Evolutionary conservation across 1,139 yeast genomes (phyloP), one percentile per base, ranked within the genome.

Genomic region (Scheffersomyces illinoinensis): DNA sequence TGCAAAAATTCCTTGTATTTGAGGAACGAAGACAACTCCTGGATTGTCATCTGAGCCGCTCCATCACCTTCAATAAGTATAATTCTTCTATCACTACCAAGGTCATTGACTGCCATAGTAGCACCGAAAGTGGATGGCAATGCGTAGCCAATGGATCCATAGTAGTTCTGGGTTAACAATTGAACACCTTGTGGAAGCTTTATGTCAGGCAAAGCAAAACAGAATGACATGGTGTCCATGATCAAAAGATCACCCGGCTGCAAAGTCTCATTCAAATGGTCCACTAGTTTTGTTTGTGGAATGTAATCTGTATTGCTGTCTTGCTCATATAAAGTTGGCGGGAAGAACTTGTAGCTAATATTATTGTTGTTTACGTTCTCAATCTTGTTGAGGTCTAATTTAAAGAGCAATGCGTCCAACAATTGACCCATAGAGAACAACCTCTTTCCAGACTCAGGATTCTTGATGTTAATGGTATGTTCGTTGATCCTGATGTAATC

Each of bases 41-140:
- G 93, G 54, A 89, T 82, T 1, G 97, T 91, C 96, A 92, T 90
- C 75, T 91, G 96, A 1, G 97, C 92, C 8, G 96, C 88, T 2
- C 97, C 97, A 69, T 93, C 97, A 55, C 97, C 97, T 76, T 90
- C 93, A 33, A 91, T 77, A 10, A 92, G 76, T 19, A 91, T 75
- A 23, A 91, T 82, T 63, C 96, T 83, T 53, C 88, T 85, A 5
- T 75, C 69, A 10, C 66, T 63, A 7, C 78, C 78, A 57, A 76
- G 61, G 68, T 91, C 96, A 58, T 82, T 79, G 66, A 84, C 78
- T 1, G 95, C 97, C 58, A 89, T 73, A 17, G 90, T 86, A 7
- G 87, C 90, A 47, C 97, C 97, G 54, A 92, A 80, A 1, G 95
- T 83, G 3, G 96, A 92, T 1, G 97, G 97, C 33, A 92, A 77